Evolutionary conservation across 495 filamentous ascomycete genomes (phyloP).

Genomic region (Massariosphaeria phaeospora): DNA sequence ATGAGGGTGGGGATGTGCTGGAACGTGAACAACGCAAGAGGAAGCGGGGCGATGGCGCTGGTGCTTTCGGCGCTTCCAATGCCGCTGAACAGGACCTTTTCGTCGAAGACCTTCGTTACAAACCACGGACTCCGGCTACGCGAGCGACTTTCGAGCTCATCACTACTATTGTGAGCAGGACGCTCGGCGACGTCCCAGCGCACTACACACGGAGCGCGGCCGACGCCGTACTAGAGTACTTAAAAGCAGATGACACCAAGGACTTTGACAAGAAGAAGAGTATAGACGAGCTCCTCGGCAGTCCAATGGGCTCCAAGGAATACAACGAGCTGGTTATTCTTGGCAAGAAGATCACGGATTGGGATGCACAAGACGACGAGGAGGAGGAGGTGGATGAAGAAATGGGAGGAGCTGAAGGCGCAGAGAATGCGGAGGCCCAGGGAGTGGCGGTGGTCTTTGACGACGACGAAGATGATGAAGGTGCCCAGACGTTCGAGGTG

Average conservation of each 20-base stretch:
- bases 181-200: constrained; percentile 88
- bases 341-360: constrained; percentile 98
- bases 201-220: constrained; percentile 92
- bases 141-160: constrained; percentile 95
- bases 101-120: constrained; percentile 80
- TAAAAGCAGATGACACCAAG: constrained; percentile 94
- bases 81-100: constrained; percentile 79
- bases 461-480: constrained; percentile 88
- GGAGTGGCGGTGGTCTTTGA: constrained; percentile 97
- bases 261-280: constrained; percentile 99
- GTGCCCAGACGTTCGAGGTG: constrained; percentile 69
- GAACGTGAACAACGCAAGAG: constrained; percentile 83
- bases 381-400: constrained; percentile 76
- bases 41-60: constrained; percentile 69
- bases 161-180: constrained; percentile 77
- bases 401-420: constrained; percentile 54
- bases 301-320: constrained; percentile 75
- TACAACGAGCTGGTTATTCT: constrained; percentile 97
- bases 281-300: constrained; percentile 85
- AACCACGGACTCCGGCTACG: constrained; percentile 85
- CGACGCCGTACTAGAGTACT: constrained; percentile 80
- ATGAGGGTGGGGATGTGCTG: constrained; percentile 82
- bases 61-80: constrained; percentile 67
- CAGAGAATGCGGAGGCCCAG: constrained; percentile 84
- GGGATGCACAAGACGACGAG: constrained; percentile 94